Conservation (phyloP, 2,329 filamentous ascomycete genomes). For the Pseudogymnoascus sp. region DNA sequence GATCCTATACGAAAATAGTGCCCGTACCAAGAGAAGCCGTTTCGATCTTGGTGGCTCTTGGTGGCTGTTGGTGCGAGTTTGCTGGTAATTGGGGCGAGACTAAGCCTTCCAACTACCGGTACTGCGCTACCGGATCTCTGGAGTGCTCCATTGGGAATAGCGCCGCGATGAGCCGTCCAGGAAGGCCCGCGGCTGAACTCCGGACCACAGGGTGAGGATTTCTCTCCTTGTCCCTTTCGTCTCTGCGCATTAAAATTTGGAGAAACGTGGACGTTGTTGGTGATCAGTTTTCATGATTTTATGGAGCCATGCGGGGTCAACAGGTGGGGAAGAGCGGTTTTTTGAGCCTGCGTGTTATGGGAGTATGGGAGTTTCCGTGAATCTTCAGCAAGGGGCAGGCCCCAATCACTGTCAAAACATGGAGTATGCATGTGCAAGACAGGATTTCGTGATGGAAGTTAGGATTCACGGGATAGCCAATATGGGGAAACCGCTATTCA, state of each 20-base stretch:
- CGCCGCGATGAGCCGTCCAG: background rate
- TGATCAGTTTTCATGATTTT: background rate
- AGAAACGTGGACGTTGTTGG: background rate
- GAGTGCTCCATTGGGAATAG: background rate
- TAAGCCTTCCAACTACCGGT: constrained; percentile 4
- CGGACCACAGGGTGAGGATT: background rate
- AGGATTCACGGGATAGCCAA: background rate
- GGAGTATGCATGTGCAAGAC: background rate
- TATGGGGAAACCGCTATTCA: background rate
- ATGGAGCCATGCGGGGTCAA: background rate
- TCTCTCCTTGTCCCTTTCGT: background rate
- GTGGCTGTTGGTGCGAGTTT: background rate
- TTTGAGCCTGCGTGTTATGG: background rate
- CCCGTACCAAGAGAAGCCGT: background rate
- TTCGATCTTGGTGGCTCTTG: background rate
- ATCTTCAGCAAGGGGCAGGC: background rate
- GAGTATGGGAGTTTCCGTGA: background rate
- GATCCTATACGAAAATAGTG: background rate
- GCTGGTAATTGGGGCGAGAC: background rate
- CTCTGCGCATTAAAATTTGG: background rate
- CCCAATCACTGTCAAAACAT: background rate
- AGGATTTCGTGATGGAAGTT: background rate
- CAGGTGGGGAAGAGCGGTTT: background rate
- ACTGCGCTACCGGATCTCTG: background rate
- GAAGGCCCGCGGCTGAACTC: background rate